phyloP scores from a whole-genome alignment of 345 rosid species.

The Moricandia arvensis region DNA sequence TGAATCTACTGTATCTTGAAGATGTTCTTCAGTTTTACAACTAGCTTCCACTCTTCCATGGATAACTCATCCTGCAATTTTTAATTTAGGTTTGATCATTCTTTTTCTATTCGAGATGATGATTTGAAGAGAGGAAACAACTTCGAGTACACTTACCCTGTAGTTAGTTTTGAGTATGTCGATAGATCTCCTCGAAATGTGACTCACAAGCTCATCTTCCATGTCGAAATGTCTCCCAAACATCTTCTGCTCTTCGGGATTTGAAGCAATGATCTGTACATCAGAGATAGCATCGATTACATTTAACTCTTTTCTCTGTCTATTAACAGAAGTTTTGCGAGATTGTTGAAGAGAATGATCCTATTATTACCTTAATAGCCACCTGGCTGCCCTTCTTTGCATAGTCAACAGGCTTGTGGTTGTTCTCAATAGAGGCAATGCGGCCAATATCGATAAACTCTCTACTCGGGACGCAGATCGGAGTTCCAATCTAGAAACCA shows the following conservation, averaged over 20 bases:
- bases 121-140: neutral
- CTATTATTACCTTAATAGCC: constrained; percentile 69
- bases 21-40: constrained; percentile 67
- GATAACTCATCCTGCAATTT: constrained; percentile 68
- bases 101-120: neutral
- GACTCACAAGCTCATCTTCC: constrained; percentile 90
- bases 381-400: constrained; percentile 86
- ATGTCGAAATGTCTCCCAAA: constrained; percentile 83
- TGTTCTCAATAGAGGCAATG: constrained; percentile 73
- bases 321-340: neutral
- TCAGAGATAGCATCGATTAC: constrained; percentile 9
- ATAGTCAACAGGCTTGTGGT: constrained; percentile 67
- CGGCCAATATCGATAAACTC: constrained; percentile 88
- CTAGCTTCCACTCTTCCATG: constrained; percentile 75
- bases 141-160: constrained; percentile 50
- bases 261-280: constrained; percentile 64
- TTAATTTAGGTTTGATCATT: neutral
- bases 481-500: constrained; percentile 72
- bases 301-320: neutral
- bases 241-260: constrained; percentile 88
- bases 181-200: constrained; percentile 73
- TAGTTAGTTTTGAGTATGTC: constrained; percentile 80
- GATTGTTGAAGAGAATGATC: constrained; percentile 12
- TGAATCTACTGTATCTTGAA: constrained; percentile 61
- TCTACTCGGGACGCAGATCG: constrained; percentile 73